Base-by-base conservation (phyloP, 805 yeast species). In the Nakazawaea molendinolei region DNA sequence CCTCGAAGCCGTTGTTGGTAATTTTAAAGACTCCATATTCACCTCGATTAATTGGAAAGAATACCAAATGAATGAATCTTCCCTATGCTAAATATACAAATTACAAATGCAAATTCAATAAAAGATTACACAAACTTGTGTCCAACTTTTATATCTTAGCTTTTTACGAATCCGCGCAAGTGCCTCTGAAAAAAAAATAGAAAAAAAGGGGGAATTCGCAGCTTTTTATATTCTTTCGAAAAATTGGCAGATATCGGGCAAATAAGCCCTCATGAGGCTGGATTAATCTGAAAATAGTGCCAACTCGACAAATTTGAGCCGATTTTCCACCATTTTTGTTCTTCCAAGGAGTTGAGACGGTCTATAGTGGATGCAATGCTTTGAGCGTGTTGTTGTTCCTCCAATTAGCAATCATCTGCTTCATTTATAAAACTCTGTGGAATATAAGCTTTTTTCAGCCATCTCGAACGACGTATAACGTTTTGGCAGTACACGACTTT, bases 1-100 rank as follows among this genome's bases (percentile, higher is more conserved):
- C 51, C 76, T 74, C 5, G 83, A 84, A 9, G 89, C 86, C 14
- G 84, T 81, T 15, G 82, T 78, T 42, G 90, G 90, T 43, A 79
- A 69, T 44, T 80, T 76, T 42, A 81, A 67, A 31, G 87, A 76
- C 52, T 81, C 86, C 87, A 81, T 80, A 14, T 23, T 39, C 14
- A 8, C 17, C 12, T 29, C 14, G 8, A 23, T 16, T 13, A 3
- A 12, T 31, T 9, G 9, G 33, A 31, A 26, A 31, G 22, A 31
- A 31, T 21, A 19, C 20, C 36, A 33, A 33, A 17, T 33, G 21
- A 33, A 33, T 33, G 36, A 5, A 26, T 24, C 36, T 33, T 33
- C 36, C 14, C 3, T 10, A 9, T 16, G 15, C 10, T 27, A 16
- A 9, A n/a, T 30, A 8, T 22, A 18, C n/a, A 16, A 16, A 5